These are phyloP conservation scores for Omphalotus guepiniiformis DNA, from an alignment of 768 basidiomycete genomes.

Conservation along the genomic window DNA sequence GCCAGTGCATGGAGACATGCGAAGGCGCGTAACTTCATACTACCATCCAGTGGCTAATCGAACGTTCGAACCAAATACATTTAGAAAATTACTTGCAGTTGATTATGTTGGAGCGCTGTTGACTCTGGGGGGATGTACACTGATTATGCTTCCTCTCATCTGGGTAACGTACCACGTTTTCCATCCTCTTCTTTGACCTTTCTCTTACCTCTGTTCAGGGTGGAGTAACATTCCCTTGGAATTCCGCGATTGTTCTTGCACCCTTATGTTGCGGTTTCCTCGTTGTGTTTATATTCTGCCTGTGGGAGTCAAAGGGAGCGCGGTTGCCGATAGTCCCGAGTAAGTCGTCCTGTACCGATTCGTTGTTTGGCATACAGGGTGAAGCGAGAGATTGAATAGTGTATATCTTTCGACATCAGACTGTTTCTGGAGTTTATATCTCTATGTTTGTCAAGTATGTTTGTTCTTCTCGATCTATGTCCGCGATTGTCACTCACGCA, in stretches of 20 bases:
- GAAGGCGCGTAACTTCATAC: conserved; percentile 27
- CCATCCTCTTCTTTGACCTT: neutral
- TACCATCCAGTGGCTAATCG: neutral
- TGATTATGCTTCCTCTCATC: conserved; percentile 66
- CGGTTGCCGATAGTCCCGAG: conserved; percentile 70
- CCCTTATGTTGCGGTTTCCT: conserved; percentile 55
- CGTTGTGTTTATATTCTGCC: conserved; percentile 52
- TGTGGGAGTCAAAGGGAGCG: conserved; percentile 72
- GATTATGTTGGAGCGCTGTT: conserved; percentile 60
- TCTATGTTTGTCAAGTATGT: conserved; percentile 65
- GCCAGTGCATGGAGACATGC: conserved; percentile 56
- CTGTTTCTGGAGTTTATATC: conserved; percentile 64
- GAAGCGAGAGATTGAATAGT: conserved; percentile 33
- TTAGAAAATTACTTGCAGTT: conserved; percentile 61
- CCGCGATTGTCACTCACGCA: neutral
- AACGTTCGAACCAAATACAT: neutral
- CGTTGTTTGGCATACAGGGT: neutral
- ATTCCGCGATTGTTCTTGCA: conserved; percentile 58
- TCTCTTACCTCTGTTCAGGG: conserved; percentile 43
- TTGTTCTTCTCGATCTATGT: neutral
- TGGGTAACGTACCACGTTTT: conserved; percentile 42
- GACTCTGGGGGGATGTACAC: conserved; percentile 55
- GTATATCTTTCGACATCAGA: conserved; percentile 65
- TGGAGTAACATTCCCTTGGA: conserved; percentile 71
- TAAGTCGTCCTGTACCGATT: conserved; percentile 24